Percentiles rank a stretch among this genome's conserved stretches.
Conservation (phyloP, 2,329 filamentous ascomycete species). For the Akanthomyces dipterigenus region DNA sequence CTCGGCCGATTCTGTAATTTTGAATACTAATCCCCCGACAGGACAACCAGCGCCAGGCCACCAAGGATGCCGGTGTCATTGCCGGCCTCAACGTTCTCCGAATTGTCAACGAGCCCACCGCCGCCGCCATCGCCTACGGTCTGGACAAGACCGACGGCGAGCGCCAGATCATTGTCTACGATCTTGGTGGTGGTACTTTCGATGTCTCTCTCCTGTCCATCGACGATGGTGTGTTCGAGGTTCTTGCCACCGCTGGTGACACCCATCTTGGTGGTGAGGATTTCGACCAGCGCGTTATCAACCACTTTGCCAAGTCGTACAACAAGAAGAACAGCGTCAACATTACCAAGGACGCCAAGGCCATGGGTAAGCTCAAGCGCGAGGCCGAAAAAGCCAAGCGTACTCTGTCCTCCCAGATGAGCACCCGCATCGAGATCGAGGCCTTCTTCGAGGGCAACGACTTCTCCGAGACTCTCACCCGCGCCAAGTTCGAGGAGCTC, state of each 20-base stretch:
- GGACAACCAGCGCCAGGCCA: slow-evolving; percentile 93
- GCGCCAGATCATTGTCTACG: slow-evolving; percentile 86
- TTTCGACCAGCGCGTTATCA: slow-evolving; percentile 97
- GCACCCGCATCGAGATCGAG: slow-evolving; percentile 92
- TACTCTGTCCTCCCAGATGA: slow-evolving; percentile 90
- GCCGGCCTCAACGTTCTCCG: slow-evolving; percentile 91
- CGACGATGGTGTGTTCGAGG: slow-evolving; percentile 89
- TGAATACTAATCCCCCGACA: slow-evolving; percentile 21
- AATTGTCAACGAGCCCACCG: slow-evolving; percentile 94
- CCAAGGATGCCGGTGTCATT: slow-evolving; percentile 89
- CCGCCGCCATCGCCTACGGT: slow-evolving; percentile 90
- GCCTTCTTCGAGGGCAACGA: slow-evolving; percentile 94
- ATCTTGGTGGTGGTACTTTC: slow-evolving; percentile 90
- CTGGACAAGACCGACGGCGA: slow-evolving; percentile 79
- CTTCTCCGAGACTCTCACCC: slow-evolving; percentile 96
- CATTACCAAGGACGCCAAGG: slow-evolving; percentile 89
- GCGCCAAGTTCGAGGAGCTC: slow-evolving; percentile 98
- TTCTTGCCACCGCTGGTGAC: slow-evolving; percentile 90
- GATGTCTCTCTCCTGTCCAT: slow-evolving; percentile 92
- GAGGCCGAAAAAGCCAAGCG: slow-evolving; percentile 99
- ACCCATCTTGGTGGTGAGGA: slow-evolving; percentile 97
- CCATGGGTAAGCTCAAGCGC: slow-evolving; percentile 99
- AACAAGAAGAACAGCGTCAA: slow-evolving; percentile 97
- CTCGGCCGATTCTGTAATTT: too few species aligned
- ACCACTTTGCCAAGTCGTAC: slow-evolving; percentile 92